A percentile compares a stretch with the other conserved stretches of the same genome.
phyloP scores from a whole-genome alignment of 108 stramenopile genomes.

The Thalassiosira profunda region DNA sequence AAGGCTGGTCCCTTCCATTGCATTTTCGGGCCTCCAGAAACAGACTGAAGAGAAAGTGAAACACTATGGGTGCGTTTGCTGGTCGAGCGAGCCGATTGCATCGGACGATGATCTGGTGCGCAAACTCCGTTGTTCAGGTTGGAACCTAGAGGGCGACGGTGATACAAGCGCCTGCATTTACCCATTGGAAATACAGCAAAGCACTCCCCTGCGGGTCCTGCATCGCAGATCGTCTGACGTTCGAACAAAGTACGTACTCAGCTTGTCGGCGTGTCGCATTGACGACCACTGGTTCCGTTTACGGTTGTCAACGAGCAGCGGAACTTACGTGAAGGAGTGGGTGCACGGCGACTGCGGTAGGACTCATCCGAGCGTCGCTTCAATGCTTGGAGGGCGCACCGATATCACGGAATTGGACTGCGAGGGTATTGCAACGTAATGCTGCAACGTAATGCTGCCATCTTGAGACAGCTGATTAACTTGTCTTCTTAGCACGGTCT shows the following conservation, averaged over 20 bases:
- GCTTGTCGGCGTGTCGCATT: slow-evolving; percentile 49
- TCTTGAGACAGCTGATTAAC: too few relatives aligned
- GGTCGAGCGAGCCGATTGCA: slow-evolving; percentile 54
- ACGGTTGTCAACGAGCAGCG: slow-evolving; percentile 70
- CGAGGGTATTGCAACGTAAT: slow-evolving; percentile 65
- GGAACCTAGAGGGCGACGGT: slow-evolving; percentile 10
- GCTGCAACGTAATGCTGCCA: too few relatives aligned
- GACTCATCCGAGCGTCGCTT: slow-evolving; percentile 69
- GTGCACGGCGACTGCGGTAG: slow-evolving; percentile 88
- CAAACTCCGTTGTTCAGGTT: slow-evolving; percentile 30
- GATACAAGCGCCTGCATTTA: slow-evolving; percentile 17
- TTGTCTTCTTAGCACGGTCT: too few relatives aligned
- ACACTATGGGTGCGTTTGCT: slow-evolving; percentile 81
- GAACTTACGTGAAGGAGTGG: slow-evolving; percentile 94
- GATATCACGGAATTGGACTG: slow-evolving; percentile 86
- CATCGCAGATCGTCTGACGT: slow-evolving; percentile 76
- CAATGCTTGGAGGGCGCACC: slow-evolving; percentile 73
- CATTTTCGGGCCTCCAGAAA: slow-evolving; percentile 64
- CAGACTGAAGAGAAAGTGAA: slow-evolving; percentile 89
- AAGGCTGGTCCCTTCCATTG: slow-evolving; percentile 42
- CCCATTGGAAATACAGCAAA: slow-evolving; percentile 72
- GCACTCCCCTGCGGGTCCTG: slow-evolving; percentile 81
- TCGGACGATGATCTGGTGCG: slow-evolving; percentile 26
- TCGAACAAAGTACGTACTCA: slow-evolving; percentile 57
- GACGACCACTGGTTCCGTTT: slow-evolving; percentile 79